A percentile compares a stretch with the other conserved stretches of the same genome.
Evolutionary conservation across 441 rosid genomes (phyloP).

Genomic region (Syzygium malaccense): DNA sequence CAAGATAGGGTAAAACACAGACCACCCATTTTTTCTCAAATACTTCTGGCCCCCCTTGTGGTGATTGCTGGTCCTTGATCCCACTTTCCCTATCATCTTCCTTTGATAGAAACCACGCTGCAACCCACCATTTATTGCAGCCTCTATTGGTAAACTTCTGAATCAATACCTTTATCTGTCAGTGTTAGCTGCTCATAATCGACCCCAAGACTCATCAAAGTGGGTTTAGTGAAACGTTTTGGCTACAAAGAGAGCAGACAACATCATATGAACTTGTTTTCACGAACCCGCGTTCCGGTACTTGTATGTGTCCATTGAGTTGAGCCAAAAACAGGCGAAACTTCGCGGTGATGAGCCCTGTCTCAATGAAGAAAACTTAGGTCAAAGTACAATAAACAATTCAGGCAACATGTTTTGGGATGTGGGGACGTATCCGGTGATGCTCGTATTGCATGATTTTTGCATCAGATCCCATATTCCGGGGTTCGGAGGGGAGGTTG

Average conservation of each 20-base stretch:
- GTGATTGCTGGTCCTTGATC: neutral
- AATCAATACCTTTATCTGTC: neutral
- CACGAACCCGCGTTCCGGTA: neutral
- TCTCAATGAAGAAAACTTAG: neutral
- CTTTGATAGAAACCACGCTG: neutral
- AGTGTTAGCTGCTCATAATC: neutral
- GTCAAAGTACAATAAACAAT: neutral
- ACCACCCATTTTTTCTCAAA: neutral
- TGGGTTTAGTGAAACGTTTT: neutral
- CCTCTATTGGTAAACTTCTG: neutral
- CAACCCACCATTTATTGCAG: neutral
- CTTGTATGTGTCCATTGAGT: neutral
- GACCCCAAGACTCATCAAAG: neutral
- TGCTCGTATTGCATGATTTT: neutral
- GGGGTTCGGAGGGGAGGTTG: neutral
- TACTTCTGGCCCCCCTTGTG: neutral
- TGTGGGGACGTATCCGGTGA: neutral
- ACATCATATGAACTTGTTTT: neutral
- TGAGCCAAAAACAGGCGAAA: neutral
- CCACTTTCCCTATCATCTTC: neutral
- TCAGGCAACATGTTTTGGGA: neutral
- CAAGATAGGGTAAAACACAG: neutral
- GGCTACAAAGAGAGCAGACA: neutral
- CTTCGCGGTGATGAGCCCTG: neutral
- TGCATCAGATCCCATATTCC: neutral